Evolutionary conservation across 306 rosid genomes (phyloP), one percentile per base, ranked within the genome.

Genomic region (Pyrus pyrifolia): DNA sequence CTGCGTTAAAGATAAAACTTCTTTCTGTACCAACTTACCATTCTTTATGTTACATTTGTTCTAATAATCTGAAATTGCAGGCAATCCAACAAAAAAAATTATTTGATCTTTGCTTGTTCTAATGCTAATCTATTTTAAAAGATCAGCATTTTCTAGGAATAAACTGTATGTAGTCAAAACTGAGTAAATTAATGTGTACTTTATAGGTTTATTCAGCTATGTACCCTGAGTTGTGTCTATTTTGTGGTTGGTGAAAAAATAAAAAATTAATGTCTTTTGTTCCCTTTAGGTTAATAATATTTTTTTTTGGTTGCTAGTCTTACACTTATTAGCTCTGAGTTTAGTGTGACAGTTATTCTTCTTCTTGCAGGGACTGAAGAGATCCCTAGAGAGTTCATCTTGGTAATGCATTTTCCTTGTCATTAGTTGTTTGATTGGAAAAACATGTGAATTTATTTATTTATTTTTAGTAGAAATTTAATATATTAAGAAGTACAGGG

Each of bases 311-410:
- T 15, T 71, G 66, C 68, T 23, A 11, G 23, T 51, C 55, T 77
- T 52, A 45, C 61, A 22, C 51, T 21, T 60, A 21, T 29, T 31
- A 75, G 64, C 60, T 65, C 58, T 25, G 55, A 30, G 2, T 22
- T 71, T 62, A 9, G 51, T 29, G 51, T 86, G 76, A 84, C 62
- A 82, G 21, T 57, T 85, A 8, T 67, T 70, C 76, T 74, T 81
- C 78, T 78, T 76, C 83, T 74, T 89, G 78, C 97, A 95, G 97
- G 82, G 83, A 89, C 96, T 13, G 96, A 89, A 87, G 99, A 92
- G 72, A 85, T 83, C 63, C 90, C 96, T 14, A 85, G 83, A 87
- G 96, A 92, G 75, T 85, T 88, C 76, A 82, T 90, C 76, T 76
- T 87, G 99, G 99, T 95, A 83, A 76, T 78, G 72, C 77, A 67